Evolutionary conservation across 495 filamentous ascomycete species (phyloP).

Genomic region (Penicillium crystallinum): DNA sequence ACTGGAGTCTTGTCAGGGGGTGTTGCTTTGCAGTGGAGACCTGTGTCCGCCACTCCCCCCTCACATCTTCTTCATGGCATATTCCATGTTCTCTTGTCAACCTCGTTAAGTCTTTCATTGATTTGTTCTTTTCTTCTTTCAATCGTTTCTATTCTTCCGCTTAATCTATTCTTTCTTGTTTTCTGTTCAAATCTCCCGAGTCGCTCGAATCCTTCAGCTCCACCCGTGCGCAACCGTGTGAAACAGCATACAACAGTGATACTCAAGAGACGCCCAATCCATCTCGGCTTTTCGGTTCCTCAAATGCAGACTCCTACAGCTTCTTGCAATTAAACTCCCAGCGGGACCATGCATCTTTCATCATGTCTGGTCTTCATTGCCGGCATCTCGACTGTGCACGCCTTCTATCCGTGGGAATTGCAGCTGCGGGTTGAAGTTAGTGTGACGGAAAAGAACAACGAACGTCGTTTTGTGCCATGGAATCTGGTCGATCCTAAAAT

Average conservation of each 20-base stretch:
- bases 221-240: background rate
- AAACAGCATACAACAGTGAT: background rate
- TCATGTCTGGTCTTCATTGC: conserved; percentile 25
- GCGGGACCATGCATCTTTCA: conserved; percentile 35
- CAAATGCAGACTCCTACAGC: conserved; percentile 15
- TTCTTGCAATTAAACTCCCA: conserved; percentile 19
- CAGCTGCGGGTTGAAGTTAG: conserved; percentile 15
- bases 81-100: conserved; percentile 11
- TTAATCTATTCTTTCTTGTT: conserved; percentile 1
- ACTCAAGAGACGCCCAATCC: background rate
- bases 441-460: conserved; percentile 1
- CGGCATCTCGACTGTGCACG: conserved; percentile 22
- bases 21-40: conserved; percentile 7
- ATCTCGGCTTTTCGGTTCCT: background rate
- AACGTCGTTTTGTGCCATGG: conserved; percentile 37
- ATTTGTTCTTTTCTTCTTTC: too few species aligned
- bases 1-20: conserved; percentile 14
- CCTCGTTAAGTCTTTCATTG: too few species aligned
- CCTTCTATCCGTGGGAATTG: conserved; percentile 34
- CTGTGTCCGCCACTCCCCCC: conserved; percentile 13
- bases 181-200: conserved; percentile 4
- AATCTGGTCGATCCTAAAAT: conserved; percentile 10
- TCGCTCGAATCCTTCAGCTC: background rate
- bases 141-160: conserved; percentile 1
- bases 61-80: conserved; percentile 9